Percentiles rank a stretch among this genome's conserved stretches.
Conservation (phyloP, 2,329 filamentous ascomycete genomes). For the Diaporthe vaccinii region DNA sequence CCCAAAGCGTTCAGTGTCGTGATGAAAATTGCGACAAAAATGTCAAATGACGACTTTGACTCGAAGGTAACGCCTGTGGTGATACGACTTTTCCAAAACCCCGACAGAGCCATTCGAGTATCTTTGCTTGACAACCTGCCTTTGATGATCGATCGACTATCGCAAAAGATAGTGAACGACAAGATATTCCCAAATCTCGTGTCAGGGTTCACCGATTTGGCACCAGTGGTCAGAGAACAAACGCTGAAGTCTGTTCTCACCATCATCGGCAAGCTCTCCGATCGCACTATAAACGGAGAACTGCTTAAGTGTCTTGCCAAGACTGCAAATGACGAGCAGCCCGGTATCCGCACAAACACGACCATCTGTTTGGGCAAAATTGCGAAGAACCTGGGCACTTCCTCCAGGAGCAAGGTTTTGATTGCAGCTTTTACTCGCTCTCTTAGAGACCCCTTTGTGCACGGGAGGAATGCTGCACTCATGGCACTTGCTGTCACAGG, state of each 20-base stretch:
- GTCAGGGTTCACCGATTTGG: conserved; percentile 92
- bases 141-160: conserved; percentile 89
- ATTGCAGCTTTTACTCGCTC: conserved; percentile 93
- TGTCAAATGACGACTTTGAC: conserved; percentile 92
- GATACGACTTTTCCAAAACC: conserved; percentile 88
- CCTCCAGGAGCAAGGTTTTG: conserved; percentile 89
- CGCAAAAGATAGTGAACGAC: conserved; percentile 92
- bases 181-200: conserved; percentile 97
- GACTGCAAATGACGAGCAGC: conserved; percentile 97
- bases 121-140: conserved; percentile 91
- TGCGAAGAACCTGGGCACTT: conserved; percentile 84
- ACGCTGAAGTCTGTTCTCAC: conserved; percentile 94
- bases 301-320: conserved; percentile 91
- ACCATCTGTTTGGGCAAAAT: conserved; percentile 98
- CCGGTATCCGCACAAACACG: conserved; percentile 96
- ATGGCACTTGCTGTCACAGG: conserved; percentile 87
- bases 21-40: conserved; percentile 89
- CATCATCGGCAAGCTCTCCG: conserved; percentile 89
- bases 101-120: conserved; percentile 91
- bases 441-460: conserved; percentile 92
- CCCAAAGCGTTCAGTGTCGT: conserved; percentile 90
- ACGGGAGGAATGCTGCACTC: conserved; percentile 90
- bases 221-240: conserved; percentile 93
- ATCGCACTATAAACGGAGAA: conserved; percentile 94
- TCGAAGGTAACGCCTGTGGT: conserved; percentile 86